Conservation (phyloP, 2,329 filamentous ascomycete genomes). For the Fusarium sp. region DNA sequence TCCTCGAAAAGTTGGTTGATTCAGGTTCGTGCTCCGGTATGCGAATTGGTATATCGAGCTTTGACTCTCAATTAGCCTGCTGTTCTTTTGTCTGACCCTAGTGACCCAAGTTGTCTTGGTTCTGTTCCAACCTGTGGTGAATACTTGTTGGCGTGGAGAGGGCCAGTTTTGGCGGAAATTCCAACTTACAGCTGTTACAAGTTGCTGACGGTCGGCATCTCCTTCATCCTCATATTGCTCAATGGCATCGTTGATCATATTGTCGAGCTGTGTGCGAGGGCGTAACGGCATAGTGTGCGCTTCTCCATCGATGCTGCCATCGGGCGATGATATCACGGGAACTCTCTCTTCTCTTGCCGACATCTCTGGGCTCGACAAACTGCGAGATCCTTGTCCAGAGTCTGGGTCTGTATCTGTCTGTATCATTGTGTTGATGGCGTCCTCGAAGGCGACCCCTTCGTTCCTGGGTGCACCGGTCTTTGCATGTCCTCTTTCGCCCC, state of each 20-base stretch:
- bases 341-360: background rate
- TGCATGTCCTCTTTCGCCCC: background rate
- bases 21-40: conserved; percentile 11
- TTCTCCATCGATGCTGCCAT: background rate
- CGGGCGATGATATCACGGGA: background rate
- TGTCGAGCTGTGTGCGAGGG: background rate
- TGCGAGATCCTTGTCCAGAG: background rate
- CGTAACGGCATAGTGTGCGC: background rate
- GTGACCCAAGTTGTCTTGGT: background rate
- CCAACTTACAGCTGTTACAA: conserved; percentile 19
- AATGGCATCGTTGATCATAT: background rate
- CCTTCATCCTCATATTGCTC: background rate
- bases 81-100: background rate
- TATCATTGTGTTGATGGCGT: background rate
- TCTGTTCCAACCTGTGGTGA: background rate
- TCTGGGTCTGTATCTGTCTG: background rate
- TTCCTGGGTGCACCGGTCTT: background rate
- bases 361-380: background rate
- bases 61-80: conserved; percentile 4
- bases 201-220: background rate
- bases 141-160: background rate
- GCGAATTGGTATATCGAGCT: background rate
- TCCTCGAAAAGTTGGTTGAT: background rate
- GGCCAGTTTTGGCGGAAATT: background rate
- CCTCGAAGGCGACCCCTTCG: background rate